These are phyloP conservation scores for Emergomyces pasteurianus DNA, from an alignment of 2,329 filamentous ascomycete species.

Conservation along the genomic window DNA sequence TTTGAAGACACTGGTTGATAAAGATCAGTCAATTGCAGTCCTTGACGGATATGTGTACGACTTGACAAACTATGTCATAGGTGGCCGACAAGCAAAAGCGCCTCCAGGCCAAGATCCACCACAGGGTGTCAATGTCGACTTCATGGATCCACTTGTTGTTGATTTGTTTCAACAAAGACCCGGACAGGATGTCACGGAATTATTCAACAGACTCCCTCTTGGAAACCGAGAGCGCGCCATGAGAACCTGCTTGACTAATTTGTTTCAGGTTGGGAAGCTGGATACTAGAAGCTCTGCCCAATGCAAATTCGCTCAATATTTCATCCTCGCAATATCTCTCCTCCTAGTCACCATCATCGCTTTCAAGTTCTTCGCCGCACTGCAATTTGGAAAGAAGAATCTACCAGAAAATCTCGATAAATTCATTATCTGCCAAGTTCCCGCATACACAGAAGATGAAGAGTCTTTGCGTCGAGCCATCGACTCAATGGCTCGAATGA, in stretches of 20 bases:
- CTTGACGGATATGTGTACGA: slow-evolving; percentile 77
- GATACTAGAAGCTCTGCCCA: slow-evolving; percentile 79
- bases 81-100: slow-evolving; percentile 55
- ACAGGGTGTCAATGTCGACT: slow-evolving; percentile 49
- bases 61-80: slow-evolving; percentile 67
- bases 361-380: slow-evolving; percentile 93
- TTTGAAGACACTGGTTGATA: slow-evolving; percentile 56
- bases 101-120: slow-evolving; percentile 41
- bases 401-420: slow-evolving; percentile 94
- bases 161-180: slow-evolving; percentile 63
- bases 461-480: slow-evolving; percentile 94
- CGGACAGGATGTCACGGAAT: slow-evolving; percentile 70
- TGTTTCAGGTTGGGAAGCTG: slow-evolving; percentile 86
- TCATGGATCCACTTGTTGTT: slow-evolving; percentile 67
- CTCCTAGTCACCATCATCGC: slow-evolving; percentile 69
- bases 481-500: slow-evolving; percentile 88
- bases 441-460: slow-evolving; percentile 96
- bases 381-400: slow-evolving; percentile 87
- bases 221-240: slow-evolving; percentile 46
- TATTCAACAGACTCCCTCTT: slow-evolving; percentile 56
- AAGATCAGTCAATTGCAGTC: slow-evolving; percentile 60
- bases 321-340: slow-evolving; percentile 74
- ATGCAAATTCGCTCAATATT: slow-evolving; percentile 81
- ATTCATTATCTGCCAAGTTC: slow-evolving; percentile 95
- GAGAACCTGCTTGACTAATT: slow-evolving; percentile 83